Percentiles rank a stretch among this genome's conserved stretches.
Evolutionary conservation across 75 land plant genomes (phyloP).

Genomic region (Sequoiadendron giganteum): DNA sequence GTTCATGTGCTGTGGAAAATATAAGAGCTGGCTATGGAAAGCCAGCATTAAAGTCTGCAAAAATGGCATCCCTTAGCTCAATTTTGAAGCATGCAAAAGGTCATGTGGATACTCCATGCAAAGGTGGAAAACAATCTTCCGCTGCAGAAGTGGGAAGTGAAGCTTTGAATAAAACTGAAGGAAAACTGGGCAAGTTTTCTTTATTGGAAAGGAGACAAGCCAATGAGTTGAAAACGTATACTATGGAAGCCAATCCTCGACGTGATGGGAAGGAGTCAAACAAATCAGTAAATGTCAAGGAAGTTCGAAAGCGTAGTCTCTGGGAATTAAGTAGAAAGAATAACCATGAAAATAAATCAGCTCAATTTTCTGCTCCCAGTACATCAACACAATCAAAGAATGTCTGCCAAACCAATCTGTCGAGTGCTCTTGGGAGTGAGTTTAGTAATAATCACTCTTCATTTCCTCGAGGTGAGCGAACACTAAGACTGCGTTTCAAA

Average conservation of each 20-base stretch:
- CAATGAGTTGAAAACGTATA: not conserved
- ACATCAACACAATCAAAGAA: conserved; percentile 5
- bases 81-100: conserved; percentile 38
- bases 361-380: not conserved
- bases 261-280: not conserved
- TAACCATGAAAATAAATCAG: not conserved
- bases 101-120: conserved; percentile 1
- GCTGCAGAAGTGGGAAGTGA: conserved; percentile 1
- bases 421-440: not conserved
- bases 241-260: not conserved
- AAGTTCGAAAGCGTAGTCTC: conserved; percentile 52
- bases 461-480: conserved; percentile 31
- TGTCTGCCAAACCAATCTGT: not conserved
- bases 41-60: conserved; percentile 17
- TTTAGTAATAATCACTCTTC: conserved; percentile 1
- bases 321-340: conserved; percentile 38
- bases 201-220: not conserved
- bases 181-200: conserved; percentile 3
- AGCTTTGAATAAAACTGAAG: conserved; percentile 1
- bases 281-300: conserved; percentile 16
- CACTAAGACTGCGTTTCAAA: conserved; percentile 18
- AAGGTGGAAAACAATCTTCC: conserved; percentile 14
- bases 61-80: conserved; percentile 47
- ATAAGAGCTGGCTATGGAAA: conserved; percentile 1
- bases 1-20: not conserved